Conservation (phyloP, 2,329 filamentous ascomycete species). For the Penicillium sumatraense region DNA sequence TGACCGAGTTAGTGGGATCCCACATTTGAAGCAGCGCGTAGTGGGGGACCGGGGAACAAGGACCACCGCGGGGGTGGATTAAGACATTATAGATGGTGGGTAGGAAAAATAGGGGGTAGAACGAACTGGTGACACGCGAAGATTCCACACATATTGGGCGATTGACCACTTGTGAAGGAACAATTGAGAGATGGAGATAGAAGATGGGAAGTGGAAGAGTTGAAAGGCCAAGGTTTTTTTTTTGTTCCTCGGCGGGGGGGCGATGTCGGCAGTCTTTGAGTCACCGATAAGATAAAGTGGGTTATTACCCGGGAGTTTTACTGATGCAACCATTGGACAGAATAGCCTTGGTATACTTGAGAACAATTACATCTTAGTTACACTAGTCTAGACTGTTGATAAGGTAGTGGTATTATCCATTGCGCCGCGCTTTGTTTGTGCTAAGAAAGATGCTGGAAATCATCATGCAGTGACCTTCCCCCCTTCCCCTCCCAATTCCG, state of each 20-base stretch:
- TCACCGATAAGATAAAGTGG: conserved; percentile 34
- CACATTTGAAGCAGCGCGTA: conserved; percentile 2
- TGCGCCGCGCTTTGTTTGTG: neutral
- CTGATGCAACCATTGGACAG: no score
- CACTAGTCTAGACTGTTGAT: neutral
- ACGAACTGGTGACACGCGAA: conserved; percentile 91
- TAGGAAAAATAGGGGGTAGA: conserved; percentile 13
- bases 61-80: conserved; percentile 13
- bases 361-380: neutral
- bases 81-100: neutral
- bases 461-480: neutral
- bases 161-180: conserved; percentile 7
- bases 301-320: conserved; percentile 2
- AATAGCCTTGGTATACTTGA: neutral
- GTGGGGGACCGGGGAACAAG: conserved; percentile 1
- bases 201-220: conserved; percentile 9
- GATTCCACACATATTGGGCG: conserved; percentile 86
- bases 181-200: conserved; percentile 14
- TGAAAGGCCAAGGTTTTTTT: conserved; percentile 27
- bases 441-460: neutral
- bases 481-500: neutral
- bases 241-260: conserved; percentile 20
- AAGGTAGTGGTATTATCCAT: neutral
- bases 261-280: conserved; percentile 31
- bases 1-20: conserved; percentile 23